Conservation (phyloP, 208 protist genomes). For the Crithidia sp. region DNA sequence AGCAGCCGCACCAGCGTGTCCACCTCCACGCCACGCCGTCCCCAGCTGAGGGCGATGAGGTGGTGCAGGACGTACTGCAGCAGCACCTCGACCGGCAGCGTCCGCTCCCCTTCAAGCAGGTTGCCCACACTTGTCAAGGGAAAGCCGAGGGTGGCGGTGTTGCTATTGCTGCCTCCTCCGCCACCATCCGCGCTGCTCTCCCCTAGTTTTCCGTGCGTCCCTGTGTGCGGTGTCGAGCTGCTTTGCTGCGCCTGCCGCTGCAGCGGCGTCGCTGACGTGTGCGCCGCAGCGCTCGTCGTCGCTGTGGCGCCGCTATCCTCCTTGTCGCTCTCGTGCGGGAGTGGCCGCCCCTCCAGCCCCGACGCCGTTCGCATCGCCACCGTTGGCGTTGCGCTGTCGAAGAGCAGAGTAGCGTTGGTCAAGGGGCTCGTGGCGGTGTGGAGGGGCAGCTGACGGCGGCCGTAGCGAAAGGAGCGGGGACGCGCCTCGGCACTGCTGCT, state of each 20-base stretch:
- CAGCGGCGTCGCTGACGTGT: too few relatives aligned
- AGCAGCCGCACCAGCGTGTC: slow-evolving; percentile 68
- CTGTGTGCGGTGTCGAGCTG: too few relatives aligned
- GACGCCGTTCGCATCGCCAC: not conserved
- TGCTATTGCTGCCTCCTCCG: not conserved
- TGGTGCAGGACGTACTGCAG: slow-evolving; percentile 82
- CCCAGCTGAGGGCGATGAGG: slow-evolving; percentile 72
- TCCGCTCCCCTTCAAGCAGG: slow-evolving; percentile 29
- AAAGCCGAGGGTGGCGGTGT: not conserved
- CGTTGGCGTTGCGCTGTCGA: slow-evolving; percentile 26
- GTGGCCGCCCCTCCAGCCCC: not conserved
- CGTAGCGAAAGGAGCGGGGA: slow-evolving; percentile 33
- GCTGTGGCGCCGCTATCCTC: too few relatives aligned
- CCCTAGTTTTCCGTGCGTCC: too few relatives aligned
- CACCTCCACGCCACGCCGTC: slow-evolving; percentile 54
- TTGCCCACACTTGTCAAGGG: slow-evolving; percentile 4
- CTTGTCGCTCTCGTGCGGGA: not conserved
- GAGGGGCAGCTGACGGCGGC: slow-evolving; percentile 25
- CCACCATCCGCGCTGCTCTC: too few relatives aligned
- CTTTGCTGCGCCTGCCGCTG: too few relatives aligned
- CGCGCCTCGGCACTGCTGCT: slow-evolving; percentile 17
- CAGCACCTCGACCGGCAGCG: slow-evolving; percentile 64
- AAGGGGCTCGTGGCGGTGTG: slow-evolving; percentile 26
- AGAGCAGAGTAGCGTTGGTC: slow-evolving; percentile 19
- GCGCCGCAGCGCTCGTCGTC: too few relatives aligned